Percentiles rank a stretch among this genome's conserved stretches.
Conservation (phyloP, 805 yeast genomes). For the Ogataea chonburiensis region DNA sequence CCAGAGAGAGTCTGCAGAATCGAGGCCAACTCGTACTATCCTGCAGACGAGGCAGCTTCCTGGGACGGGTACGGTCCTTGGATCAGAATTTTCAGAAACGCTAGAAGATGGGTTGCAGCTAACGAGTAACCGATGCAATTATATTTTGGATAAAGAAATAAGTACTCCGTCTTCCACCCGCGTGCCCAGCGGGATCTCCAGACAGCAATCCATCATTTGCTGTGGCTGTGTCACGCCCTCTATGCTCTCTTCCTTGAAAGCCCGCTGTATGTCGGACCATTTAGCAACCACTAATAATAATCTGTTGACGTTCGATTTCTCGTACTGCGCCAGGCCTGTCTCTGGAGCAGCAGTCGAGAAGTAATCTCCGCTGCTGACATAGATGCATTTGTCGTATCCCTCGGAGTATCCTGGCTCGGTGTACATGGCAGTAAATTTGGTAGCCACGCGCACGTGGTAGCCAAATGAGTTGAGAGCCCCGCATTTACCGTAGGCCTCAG, state of each 20-base stretch:
- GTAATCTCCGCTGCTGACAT: slow-evolving; percentile 67
- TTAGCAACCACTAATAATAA: slow-evolving; percentile 62
- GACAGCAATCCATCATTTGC: slow-evolving; percentile 67
- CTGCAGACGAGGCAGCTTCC: slow-evolving; percentile 51
- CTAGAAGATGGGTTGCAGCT: slow-evolving; percentile 82
- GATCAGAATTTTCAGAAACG: slow-evolving; percentile 89
- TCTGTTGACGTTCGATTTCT: slow-evolving; percentile 4
- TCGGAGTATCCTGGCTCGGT: slow-evolving; percentile 62
- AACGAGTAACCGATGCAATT: slow-evolving; percentile 12
- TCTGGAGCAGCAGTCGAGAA: slow-evolving; percentile 36
- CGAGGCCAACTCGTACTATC: slow-evolving; percentile 91
- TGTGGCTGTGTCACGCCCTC: slow-evolving; percentile 53
- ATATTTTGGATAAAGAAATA: slow-evolving; percentile 48
- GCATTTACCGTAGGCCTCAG: slow-evolving; percentile 62
- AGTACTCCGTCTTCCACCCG: slow-evolving; percentile 71
- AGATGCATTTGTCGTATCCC: slow-evolving; percentile 70
- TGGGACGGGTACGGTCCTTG: slow-evolving; percentile 94
- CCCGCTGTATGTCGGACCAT: slow-evolving; percentile 51
- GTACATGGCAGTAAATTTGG: slow-evolving; percentile 59
- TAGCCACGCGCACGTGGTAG: slow-evolving; percentile 69
- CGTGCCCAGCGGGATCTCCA: slow-evolving; percentile 50
- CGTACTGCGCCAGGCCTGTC: slow-evolving; percentile 4
- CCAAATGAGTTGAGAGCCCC: slow-evolving; percentile 68
- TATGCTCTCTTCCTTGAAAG: slow-evolving; percentile 55
- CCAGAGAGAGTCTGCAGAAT: slow-evolving; percentile 92